Conservation (phyloP, 169 alveolate species). For the Plasmodium vivax region DNA sequence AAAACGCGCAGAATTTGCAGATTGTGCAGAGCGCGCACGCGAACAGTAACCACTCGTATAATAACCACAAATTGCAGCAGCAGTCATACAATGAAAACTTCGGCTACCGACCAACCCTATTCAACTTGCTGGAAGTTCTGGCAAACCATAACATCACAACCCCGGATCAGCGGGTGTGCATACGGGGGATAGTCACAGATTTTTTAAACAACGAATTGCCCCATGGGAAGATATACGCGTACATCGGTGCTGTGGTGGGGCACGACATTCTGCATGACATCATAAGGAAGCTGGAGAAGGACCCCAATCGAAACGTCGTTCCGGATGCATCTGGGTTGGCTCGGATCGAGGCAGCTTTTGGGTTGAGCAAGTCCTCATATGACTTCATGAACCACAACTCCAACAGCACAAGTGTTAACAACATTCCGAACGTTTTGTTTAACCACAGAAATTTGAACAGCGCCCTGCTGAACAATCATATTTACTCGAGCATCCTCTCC, state of each 20-base stretch:
- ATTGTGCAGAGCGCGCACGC: neutral
- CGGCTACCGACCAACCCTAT: conserved; percentile 88
- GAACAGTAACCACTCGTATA: neutral
- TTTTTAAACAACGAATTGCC: conserved; percentile 89
- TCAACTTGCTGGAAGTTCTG: conserved; percentile 87
- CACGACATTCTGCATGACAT: conserved; percentile 89
- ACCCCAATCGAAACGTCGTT: conserved; percentile 85
- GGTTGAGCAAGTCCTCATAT: conserved; percentile 83
- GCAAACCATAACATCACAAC: conserved; percentile 91
- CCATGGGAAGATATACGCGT: conserved; percentile 90
- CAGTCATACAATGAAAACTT: conserved; percentile 31
- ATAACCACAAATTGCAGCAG: conserved; percentile 14
- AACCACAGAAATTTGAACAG: conserved; percentile 86
- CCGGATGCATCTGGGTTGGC: conserved; percentile 91
- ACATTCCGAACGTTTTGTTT: conserved; percentile 85
- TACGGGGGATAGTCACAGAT: conserved; percentile 90
- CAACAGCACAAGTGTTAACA: conserved; percentile 82
- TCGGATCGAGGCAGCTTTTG: conserved; percentile 88
- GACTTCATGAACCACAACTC: conserved; percentile 55
- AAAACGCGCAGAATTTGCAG: neutral
- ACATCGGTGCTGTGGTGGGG: conserved; percentile 91
- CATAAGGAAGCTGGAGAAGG: conserved; percentile 86
- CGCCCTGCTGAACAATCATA: conserved; percentile 80
- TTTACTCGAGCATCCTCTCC: conserved; percentile 82
- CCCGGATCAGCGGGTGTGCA: conserved; percentile 92